Percentiles rank a stretch among this genome's conserved stretches.
Conservation (phyloP, 2,329 filamentous ascomycete species). For the Phyllosticta citrichinensis region DNA sequence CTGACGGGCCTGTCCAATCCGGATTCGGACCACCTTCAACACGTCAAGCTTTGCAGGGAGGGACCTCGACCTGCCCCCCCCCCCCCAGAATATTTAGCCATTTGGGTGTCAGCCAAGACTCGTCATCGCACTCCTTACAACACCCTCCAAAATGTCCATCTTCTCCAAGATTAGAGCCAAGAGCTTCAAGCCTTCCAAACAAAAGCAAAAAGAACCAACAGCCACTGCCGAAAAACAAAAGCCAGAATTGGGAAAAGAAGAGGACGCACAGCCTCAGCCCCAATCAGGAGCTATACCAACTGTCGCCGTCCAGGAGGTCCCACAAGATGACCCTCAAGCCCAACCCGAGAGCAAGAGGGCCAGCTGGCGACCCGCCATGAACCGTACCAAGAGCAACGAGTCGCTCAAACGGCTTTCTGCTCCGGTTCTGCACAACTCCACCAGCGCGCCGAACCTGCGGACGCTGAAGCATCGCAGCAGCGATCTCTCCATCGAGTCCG, state of each 20-base stretch:
- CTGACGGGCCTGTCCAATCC: neutral
- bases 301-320: slow-evolving; percentile 20
- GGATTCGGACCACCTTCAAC: neutral
- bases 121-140: neutral
- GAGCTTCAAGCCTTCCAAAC: slow-evolving; percentile 18
- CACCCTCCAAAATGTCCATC: slow-evolving; percentile 19
- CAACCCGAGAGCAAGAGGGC: slow-evolving; percentile 13
- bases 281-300: slow-evolving; percentile 18
- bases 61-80: neutral
- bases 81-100: neutral
- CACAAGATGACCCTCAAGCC: slow-evolving; percentile 7
- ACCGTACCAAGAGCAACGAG: slow-evolving; percentile 1
- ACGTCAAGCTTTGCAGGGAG: neutral
- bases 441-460: slow-evolving; percentile 1
- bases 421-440: neutral
- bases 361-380: slow-evolving; percentile 13
- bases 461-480: slow-evolving; percentile 11
- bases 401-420: neutral
- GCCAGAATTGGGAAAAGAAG: slow-evolving; percentile 9
- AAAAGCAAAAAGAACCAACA: slow-evolving; percentile 1
- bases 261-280: slow-evolving; percentile 7
- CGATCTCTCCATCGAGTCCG: slow-evolving; percentile 17
- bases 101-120: neutral
- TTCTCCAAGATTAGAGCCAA: slow-evolving; percentile 21
- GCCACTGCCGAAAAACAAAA: neutral